Base-by-base conservation (phyloP, 306 rosid genomes). In the Vigna nakashimae region DNA sequence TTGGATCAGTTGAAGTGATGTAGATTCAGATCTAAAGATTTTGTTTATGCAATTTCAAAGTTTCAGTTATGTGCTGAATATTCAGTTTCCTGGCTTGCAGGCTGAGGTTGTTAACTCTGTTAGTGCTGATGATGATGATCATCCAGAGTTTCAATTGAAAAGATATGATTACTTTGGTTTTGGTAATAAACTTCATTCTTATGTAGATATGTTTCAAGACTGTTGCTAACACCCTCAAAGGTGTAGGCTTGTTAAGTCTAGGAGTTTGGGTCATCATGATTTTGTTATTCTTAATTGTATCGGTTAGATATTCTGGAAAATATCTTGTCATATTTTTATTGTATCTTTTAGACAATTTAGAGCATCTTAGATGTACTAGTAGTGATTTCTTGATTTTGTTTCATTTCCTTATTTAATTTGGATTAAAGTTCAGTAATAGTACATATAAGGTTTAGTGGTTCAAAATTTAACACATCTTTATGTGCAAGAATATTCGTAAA, bases 111-210 rank as follows among this genome's bases (percentile, higher is more conserved):
- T 70, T 79, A 91, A 88, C 50, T 76, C 94, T 58, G 75, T 71
- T 76, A 75, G 65, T 62, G 75, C 85, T 17, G 88, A 90, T 65
- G 93, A 80, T 36, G 91, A 86, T 63, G 86, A 83, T 55, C 88
- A 88, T 66, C 85, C 86, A 0, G 98, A 95, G 75, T 95, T 92
- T 83, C 92, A 77, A 26, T 69, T 95, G 80, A 88, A 84, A 78
- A 88, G 87, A 80, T 89, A 79, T 65, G 98, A 95, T 82, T 95
- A 88, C 86, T 95, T 92, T 85, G 98, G 98, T 77, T 79, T 90
- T 75, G 91, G 93, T 89, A 75, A 85, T 85, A 64, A 59, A 20
- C 48, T 86, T 65, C 40, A 14, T 78, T 17, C 64, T 60, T 62
- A 5, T 63, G 74, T 56, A 11, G 36, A 65, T 28, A 75, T 69